Evolutionary conservation across 2,329 filamentous ascomycete species (phyloP).

Genomic region (Colletotrichum sp.): DNA sequence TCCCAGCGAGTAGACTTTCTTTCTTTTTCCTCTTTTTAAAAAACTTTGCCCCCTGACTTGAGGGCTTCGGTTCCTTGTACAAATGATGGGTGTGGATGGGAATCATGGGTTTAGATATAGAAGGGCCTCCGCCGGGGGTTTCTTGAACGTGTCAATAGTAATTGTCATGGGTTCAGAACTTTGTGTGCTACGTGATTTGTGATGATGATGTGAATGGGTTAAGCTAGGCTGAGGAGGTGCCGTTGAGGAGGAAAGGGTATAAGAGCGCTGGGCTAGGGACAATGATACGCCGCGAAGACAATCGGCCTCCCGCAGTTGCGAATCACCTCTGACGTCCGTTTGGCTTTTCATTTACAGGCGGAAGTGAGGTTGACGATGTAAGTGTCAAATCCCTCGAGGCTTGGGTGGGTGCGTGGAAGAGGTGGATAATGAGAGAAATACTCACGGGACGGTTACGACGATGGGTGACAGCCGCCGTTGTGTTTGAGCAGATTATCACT

Average conservation of each 20-base stretch:
- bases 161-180: background rate
- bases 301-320: too few relatives aligned
- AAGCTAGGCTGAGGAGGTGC: too few relatives aligned
- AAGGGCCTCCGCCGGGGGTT: background rate
- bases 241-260: too few relatives aligned
- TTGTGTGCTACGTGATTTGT: background rate
- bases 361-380: too few relatives aligned
- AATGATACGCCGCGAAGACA: too few relatives aligned
- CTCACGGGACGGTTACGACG: background rate
- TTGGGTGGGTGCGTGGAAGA: too few relatives aligned
- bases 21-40: background rate
- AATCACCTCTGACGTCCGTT: too few relatives aligned
- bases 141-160: background rate
- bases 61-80: background rate
- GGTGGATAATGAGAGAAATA: background rate
- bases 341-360: too few relatives aligned
- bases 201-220: background rate
- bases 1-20: background rate
- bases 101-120: background rate
- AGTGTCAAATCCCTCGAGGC: too few relatives aligned
- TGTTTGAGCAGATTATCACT: rapidly evolving
- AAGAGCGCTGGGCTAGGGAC: too few relatives aligned
- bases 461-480: rapidly evolving
- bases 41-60: background rate
- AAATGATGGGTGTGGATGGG: background rate